Evolutionary conservation across 495 filamentous ascomycete species (phyloP).

Genomic region (Podospora anserina): DNA sequence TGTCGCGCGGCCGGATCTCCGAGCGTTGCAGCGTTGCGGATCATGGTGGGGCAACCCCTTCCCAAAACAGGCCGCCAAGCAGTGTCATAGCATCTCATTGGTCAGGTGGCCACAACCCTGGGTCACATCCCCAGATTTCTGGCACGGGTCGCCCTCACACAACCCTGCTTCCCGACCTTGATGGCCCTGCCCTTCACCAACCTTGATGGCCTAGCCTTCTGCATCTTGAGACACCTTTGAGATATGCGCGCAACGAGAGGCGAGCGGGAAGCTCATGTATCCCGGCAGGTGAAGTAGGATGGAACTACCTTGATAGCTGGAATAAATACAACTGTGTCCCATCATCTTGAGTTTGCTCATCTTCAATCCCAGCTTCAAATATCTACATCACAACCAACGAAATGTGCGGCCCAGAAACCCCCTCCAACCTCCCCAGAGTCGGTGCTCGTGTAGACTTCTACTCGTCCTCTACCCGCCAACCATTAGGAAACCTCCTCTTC

Average conservation of each 20-base stretch:
- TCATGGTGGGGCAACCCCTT: not conserved
- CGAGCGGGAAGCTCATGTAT: not conserved
- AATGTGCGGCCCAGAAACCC: constrained; percentile 34
- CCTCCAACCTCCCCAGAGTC: constrained; percentile 27
- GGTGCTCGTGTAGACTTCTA: constrained; percentile 33
- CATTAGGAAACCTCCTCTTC: constrained; percentile 33
- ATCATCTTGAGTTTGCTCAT: not conserved
- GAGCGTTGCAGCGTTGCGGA: constrained; percentile 4
- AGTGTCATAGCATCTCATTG: not conserved
- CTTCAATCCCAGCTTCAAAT: not conserved
- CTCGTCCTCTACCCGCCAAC: constrained; percentile 6
- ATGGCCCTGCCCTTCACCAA: not conserved
- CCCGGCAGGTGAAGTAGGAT: not conserved
- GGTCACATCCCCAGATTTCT: not conserved
- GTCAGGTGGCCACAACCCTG: not conserved
- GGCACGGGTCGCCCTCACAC: not conserved
- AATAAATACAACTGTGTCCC: not conserved
- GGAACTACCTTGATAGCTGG: not conserved
- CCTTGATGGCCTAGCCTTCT: constrained; percentile 1
- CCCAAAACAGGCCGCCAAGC: constrained; percentile 3
- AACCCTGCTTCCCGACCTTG: not conserved
- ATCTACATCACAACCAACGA: not conserved
- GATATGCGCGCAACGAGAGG: not conserved
- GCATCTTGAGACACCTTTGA: not conserved
- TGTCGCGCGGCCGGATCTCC: constrained; percentile 2